Conservation (phyloP, 805 yeast species). For the Peterozyma toletana region DNA sequence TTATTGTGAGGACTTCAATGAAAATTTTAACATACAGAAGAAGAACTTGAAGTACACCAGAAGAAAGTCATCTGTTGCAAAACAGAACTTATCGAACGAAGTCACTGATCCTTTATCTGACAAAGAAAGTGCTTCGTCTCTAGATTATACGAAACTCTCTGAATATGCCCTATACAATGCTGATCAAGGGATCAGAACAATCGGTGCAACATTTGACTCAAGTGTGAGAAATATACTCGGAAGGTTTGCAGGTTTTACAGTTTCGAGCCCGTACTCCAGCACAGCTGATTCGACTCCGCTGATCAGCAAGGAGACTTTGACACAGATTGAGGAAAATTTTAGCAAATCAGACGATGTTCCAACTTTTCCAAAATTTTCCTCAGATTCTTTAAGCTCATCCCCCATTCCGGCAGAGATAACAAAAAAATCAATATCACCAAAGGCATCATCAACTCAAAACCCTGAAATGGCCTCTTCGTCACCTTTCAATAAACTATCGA, state of each 20-base stretch:
- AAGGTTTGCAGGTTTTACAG: slow-evolving; percentile 16
- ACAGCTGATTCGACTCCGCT: slow-evolving; percentile 11
- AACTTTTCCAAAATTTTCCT: not conserved
- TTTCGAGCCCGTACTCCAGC: not conserved
- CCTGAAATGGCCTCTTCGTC: slow-evolving; percentile 7
- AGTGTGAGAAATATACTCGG: slow-evolving; percentile 25
- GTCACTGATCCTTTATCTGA: slow-evolving; percentile 61
- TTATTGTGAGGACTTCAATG: slow-evolving; percentile 7
- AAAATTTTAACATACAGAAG: not conserved
- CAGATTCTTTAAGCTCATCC: not conserved
- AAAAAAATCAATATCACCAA: slow-evolving; percentile 1
- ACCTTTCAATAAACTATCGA: slow-evolving; percentile 20
- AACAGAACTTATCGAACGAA: slow-evolving; percentile 47
- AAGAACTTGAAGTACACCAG: not conserved
- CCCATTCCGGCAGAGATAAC: slow-evolving; percentile 4
- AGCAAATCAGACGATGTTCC: not conserved
- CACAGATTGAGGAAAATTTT: slow-evolving; percentile 23
- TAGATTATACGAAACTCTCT: slow-evolving; percentile 5
- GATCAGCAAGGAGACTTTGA: slow-evolving; percentile 13
- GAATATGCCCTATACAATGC: slow-evolving; percentile 20
- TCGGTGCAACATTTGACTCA: slow-evolving; percentile 26
- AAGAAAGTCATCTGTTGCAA: not conserved
- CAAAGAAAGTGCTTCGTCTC: not conserved
- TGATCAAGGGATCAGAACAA: slow-evolving; percentile 26
- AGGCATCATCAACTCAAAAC: slow-evolving; percentile 5